phyloP scores from a whole-genome alignment of 2,329 filamentous ascomycete species.

The Claviceps quebecensis region DNA sequence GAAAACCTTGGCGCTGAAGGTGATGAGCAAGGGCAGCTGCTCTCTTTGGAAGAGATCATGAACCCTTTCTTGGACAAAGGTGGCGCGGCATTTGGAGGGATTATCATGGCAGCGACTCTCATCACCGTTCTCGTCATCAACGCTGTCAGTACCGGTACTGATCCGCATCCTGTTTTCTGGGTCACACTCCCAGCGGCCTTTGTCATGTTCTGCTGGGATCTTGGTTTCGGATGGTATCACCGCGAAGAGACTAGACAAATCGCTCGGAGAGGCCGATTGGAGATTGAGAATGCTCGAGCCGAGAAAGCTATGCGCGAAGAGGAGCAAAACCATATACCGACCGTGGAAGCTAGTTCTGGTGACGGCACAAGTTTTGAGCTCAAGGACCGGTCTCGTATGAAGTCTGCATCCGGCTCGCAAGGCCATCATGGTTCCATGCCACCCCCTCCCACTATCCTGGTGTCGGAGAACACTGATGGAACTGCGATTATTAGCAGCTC shows the following conservation, averaged over 20 bases:
- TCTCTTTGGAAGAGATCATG: conserved; percentile 59
- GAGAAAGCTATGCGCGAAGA: conserved; percentile 8
- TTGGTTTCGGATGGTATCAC: conserved; percentile 48
- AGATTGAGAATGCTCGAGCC: conserved; percentile 9
- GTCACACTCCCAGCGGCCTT: conserved; percentile 55
- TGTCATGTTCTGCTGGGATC: conserved; percentile 55
- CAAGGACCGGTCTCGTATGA: background rate
- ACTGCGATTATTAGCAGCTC: conserved; percentile 3
- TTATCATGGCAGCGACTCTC: conserved; percentile 54
- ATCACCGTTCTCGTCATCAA: conserved; percentile 53
- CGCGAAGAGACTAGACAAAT: conserved; percentile 49
- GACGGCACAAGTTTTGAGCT: background rate
- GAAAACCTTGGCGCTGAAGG: conserved; percentile 27
- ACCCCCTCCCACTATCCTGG: conserved; percentile 8
- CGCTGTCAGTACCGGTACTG: conserved; percentile 36
- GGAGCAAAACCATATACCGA: conserved; percentile 2
- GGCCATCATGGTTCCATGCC: background rate
- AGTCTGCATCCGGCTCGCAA: background rate
- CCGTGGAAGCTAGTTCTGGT: background rate
- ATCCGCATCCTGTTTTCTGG: conserved; percentile 48
- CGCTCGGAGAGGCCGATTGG: conserved; percentile 37
- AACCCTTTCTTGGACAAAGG: conserved; percentile 58
- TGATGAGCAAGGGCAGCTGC: conserved; percentile 36
- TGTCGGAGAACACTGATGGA: conserved; percentile 9
- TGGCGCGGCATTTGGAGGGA: conserved; percentile 48